Conservation (phyloP, 2,329 filamentous ascomycete genomes). For the Thelonectria olida region DNA sequence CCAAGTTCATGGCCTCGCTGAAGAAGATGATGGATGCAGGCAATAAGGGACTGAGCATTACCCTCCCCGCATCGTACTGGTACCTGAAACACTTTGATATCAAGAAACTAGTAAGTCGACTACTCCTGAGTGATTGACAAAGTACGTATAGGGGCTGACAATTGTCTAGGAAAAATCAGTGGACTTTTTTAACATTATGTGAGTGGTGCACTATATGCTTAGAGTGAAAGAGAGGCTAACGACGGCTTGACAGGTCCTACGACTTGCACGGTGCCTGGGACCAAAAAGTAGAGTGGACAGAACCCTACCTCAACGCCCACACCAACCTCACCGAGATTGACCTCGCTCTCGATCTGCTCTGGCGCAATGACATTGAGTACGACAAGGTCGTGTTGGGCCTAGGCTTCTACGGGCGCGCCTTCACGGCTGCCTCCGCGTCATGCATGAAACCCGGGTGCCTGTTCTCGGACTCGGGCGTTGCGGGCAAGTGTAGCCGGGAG, state of each 20-base stretch:
- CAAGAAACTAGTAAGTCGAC: constrained; percentile 14
- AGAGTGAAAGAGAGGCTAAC: not conserved
- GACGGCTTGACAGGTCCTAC: constrained; percentile 6
- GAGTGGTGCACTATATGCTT: not conserved
- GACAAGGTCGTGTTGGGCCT: constrained; percentile 19
- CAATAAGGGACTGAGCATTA: constrained; percentile 11
- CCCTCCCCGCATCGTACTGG: constrained; percentile 28
- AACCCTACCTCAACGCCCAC: constrained; percentile 20
- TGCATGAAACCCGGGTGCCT: constrained; percentile 19
- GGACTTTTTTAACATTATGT: constrained; percentile 12
- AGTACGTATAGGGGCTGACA: not conserved
- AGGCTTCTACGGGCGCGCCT: constrained; percentile 28
- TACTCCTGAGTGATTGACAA: not conserved
- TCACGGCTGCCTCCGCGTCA: not conserved
- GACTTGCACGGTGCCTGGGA: constrained; percentile 23
- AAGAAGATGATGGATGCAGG: constrained; percentile 35
- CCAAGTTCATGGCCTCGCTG: constrained; percentile 28
- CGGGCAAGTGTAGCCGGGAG: too few species aligned
- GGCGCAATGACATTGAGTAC: constrained; percentile 11
- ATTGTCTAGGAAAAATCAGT: not conserved
- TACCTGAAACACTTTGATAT: constrained; percentile 44
- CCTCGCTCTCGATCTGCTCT: constrained; percentile 15
- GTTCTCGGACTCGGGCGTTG: not conserved
- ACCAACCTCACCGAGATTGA: constrained; percentile 28
- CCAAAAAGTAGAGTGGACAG: not conserved